Evolutionary conservation across 1,284 basidiomycete genomes (phyloP), one percentile per base, ranked within the genome.

Genomic region (Somion occarium): DNA sequence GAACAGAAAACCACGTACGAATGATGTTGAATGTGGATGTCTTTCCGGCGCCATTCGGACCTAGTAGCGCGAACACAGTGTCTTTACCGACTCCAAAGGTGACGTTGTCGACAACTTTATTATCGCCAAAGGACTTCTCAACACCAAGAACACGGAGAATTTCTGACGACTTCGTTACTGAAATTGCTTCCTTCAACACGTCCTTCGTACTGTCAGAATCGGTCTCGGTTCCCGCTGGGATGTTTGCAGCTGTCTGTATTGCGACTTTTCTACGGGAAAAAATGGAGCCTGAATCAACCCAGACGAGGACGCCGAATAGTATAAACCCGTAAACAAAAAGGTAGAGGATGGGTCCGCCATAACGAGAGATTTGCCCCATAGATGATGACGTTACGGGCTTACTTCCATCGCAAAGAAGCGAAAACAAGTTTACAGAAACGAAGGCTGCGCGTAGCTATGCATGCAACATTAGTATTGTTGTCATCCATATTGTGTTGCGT

Each of bases 21-120:
- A 88, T 88, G 62, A 88, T 78, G 56, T 87, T 83, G 65, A 88
- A 87, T 0, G 82, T 84, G 0, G 89, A 90, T 2, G 86, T 91
- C 67, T 91, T 91, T 0, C 85, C 85, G 2, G 88, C 89, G 1
- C 89, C 89, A 56, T 91, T 92, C 0, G 88, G 88, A 2, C 89
- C 90, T 15, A 91, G 73, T 55, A 92, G 67, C 2, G 85, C 85
- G 55, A 90, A 88, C 2, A 86, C 76, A 1, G 82, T 83, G 43
- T 87, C 76, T 18, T 66, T 67, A 0, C 78, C 69, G 11, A 91
- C 83, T 0, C 80, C 83, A 58, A 91, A 82, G 52, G 79, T 84
- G 38, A 91, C 82, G 56, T 88, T 76, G 59, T 91, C 82, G 0
- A 91, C 86, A 0, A 85, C 87, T 5, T 51, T 66, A 54, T 59